phyloP scores from a whole-genome alignment of 805 yeast species.

The Candida xyloterini region DNA sequence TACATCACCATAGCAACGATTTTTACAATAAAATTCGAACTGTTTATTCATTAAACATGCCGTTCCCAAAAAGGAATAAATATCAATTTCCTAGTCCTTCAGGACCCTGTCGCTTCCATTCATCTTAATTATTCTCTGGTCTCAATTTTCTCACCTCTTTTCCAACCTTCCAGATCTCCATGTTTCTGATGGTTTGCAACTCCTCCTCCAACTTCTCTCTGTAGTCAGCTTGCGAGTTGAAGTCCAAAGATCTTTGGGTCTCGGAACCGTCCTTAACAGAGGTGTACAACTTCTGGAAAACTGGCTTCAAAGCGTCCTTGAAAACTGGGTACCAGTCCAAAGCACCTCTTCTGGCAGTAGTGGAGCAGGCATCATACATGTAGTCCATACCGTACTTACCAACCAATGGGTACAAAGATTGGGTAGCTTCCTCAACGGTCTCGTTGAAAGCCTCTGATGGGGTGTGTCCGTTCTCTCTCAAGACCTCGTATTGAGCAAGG shows the following conservation, averaged over 20 bases:
- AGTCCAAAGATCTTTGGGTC: slow-evolving; percentile 96
- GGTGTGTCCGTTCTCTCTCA: slow-evolving; percentile 99
- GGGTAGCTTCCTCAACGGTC: slow-evolving; percentile 99
- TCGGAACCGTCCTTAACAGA: slow-evolving; percentile 94
- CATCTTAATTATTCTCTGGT: slow-evolving; percentile 90
- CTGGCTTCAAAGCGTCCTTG: slow-evolving; percentile 98
- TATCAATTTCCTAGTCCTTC: slow-evolving; percentile 5
- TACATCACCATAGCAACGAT: not conserved
- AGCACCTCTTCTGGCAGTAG: slow-evolving; percentile 99
- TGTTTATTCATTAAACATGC: slow-evolving; percentile 42
- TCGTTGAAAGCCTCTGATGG: slow-evolving; percentile 99
- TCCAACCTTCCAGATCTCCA: slow-evolving; percentile 99
- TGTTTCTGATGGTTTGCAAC: slow-evolving; percentile 87
- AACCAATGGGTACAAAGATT: slow-evolving; percentile 96
- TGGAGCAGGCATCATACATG: slow-evolving; percentile 99
- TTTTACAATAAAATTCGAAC: slow-evolving; percentile 21
- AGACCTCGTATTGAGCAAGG: slow-evolving; percentile 99
- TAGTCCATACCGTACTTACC: slow-evolving; percentile 99
- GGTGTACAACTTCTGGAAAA: slow-evolving; percentile 92
- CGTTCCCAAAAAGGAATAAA: slow-evolving; percentile 31
- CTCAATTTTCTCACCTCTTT: slow-evolving; percentile 99
- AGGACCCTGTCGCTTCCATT: slow-evolving; percentile 14
- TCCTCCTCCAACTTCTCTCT: slow-evolving; percentile 93
- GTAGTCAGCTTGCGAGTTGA: slow-evolving; percentile 98
- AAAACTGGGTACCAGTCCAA: slow-evolving; percentile 99